These are phyloP conservation scores for Otatea glauca DNA, from an alignment of 176 grass and related monocot species.

Conservation along the genomic window DNA sequence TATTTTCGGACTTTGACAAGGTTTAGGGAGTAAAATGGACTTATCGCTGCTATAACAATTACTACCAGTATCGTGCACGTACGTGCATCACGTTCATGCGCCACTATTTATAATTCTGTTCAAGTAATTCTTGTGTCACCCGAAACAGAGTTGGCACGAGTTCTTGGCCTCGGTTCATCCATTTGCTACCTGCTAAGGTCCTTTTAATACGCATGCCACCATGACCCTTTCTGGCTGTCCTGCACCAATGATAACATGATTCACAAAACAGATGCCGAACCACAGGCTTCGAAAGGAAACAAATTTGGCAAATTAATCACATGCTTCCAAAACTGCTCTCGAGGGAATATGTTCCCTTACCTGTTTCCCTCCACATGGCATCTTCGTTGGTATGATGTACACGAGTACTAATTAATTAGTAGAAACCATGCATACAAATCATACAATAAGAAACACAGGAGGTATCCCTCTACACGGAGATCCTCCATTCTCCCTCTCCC, in stretches of 20 bases:
- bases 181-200: no score
- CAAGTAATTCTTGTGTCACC: no score
- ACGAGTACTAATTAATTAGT: background rate
- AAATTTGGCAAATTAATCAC: background rate
- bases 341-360: background rate
- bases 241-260: background rate
- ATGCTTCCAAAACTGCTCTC: background rate
- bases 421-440: background rate
- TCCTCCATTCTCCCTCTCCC: no score
- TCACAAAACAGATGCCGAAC: background rate
- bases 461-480: background rate
- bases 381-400: background rate
- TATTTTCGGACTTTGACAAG: no score
- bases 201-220: no score
- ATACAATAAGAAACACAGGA: background rate
- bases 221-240: background rate
- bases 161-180: no score
- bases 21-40: no score
- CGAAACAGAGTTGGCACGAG: no score
- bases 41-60: no score
- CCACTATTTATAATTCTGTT: no score
- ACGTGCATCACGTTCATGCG: no score
- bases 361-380: background rate
- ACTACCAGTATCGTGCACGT: no score
- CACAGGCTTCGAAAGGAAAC: background rate